Conservation (phyloP, 345 rosid species). For the Microcos paniculata region DNA sequence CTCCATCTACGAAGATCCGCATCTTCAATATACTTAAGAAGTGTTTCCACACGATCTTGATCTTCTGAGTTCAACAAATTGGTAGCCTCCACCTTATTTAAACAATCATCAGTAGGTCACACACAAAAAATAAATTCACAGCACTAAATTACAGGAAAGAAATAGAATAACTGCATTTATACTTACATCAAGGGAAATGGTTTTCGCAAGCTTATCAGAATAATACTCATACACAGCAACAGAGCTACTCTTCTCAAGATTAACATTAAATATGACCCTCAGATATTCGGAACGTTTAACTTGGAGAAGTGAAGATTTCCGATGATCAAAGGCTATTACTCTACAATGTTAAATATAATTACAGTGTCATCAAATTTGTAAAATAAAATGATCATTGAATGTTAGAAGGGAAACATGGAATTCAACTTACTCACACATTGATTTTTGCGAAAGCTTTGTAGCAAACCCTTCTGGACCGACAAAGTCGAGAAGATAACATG, state of each 20-base stretch:
- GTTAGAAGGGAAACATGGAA: background rate
- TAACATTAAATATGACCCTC: slow-evolving; percentile 38
- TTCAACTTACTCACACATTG: slow-evolving; percentile 58
- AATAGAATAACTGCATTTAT: background rate
- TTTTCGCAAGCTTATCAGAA: slow-evolving; percentile 43
- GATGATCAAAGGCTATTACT: slow-evolving; percentile 81
- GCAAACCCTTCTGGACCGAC: slow-evolving; percentile 57
- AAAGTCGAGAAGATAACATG: slow-evolving; percentile 73
- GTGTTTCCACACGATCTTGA: slow-evolving; percentile 39
- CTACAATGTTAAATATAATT: slow-evolving; percentile 26
- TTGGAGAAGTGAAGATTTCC: slow-evolving; percentile 42
- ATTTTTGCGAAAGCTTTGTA: slow-evolving; percentile 27
- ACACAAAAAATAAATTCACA: background rate
- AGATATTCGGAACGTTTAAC: slow-evolving; percentile 25
- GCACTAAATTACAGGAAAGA: background rate
- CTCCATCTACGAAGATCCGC: slow-evolving; percentile 73
- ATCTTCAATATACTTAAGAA: slow-evolving; percentile 77
- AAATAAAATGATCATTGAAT: background rate
- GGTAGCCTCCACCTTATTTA: slow-evolving; percentile 29
- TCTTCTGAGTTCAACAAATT: slow-evolving; percentile 45
- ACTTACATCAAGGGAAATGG: slow-evolving; percentile 44
- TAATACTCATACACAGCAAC: slow-evolving; percentile 63
- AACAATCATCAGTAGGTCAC: background rate
- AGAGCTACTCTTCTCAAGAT: slow-evolving; percentile 70
- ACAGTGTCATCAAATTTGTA: background rate